Evolutionary conservation across 1,284 basidiomycete species (phyloP).

Genomic region (Melampsora americana): DNA sequence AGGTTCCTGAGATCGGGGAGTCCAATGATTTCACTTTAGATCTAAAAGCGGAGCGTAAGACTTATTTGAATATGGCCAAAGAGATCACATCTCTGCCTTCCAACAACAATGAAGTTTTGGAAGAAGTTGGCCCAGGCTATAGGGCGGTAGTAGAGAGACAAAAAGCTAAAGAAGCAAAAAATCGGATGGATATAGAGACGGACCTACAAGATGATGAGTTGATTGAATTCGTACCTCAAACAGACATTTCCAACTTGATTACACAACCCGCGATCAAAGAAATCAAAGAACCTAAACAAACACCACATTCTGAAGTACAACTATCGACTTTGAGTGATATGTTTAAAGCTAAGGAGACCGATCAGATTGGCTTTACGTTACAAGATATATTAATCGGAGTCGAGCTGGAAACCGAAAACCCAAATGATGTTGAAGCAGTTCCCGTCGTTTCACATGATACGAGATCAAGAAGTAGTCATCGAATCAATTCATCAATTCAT

Average conservation of each 20-base stretch:
- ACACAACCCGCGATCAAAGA: not conserved
- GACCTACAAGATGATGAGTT: conserved; percentile 1
- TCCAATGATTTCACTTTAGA: not conserved
- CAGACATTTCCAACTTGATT: not conserved
- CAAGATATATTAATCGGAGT: conserved; percentile 21
- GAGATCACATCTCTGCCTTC: not conserved
- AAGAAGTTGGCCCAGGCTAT: conserved; percentile 31
- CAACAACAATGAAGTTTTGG: conserved; percentile 10
- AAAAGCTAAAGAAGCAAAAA: conserved; percentile 27
- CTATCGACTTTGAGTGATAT: conserved; percentile 37
- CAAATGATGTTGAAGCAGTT: not conserved
- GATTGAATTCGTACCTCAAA: conserved; percentile 25
- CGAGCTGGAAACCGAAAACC: conserved; percentile 30
- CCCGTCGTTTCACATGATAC: not conserved
- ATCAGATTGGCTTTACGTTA: conserved; percentile 30
- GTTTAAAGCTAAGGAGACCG: conserved; percentile 39
- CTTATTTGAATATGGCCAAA: conserved; percentile 10
- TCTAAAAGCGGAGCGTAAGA: conserved; percentile 16
- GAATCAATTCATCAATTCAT: conserved; percentile 22
- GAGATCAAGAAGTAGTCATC: not conserved
- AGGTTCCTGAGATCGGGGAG: not conserved
- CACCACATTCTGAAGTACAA: conserved; percentile 2
- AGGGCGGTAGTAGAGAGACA: conserved; percentile 35
- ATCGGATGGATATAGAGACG: not conserved
- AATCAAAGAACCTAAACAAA: not conserved